Evolutionary conservation across 139 green algal species (phyloP), one percentile per base, ranked within the genome.

Genomic region (Deuterostichococcus epilithicus): DNA sequence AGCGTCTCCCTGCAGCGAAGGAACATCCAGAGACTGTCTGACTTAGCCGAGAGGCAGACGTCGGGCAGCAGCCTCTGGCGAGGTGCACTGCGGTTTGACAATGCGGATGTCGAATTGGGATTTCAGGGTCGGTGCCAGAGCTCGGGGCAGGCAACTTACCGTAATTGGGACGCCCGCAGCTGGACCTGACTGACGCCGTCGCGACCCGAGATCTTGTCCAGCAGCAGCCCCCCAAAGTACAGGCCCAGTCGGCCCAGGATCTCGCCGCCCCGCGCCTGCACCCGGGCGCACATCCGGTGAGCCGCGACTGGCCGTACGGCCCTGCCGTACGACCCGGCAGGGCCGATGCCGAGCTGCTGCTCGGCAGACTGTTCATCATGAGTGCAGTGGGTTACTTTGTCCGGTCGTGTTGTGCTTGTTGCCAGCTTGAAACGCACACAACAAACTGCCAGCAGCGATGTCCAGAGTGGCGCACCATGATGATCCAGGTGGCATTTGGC

Each of bases 1-100:
- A 99, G 87, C 59, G 90, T 88, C 72, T 96, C 87, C 66, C 76
- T 80, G 75, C 44, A 73, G 5, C 2, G 20, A 26, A 63, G 32
- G 5, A 68, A 39, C 25, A 68, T 32, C 13, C 25, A 63, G 36
- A 37, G 22, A 33, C 28, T 35, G 63, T 8, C 28, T 22, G 18
- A 8, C 18, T 10, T 60, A 18, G 15, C 20, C 63, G 63, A 70
- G n/a, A 80, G 28, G 58, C 72, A 42, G 52, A 18, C 18, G 45
- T n/a, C n/a, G n/a, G n/a, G n/a, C n/a, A n/a, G n/a, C n/a, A n/a
- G n/a, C n/a, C n/a, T n/a, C n/a, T n/a, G n/a, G n/a, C n/a, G n/a
- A n/a, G n/a, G n/a, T n/a, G 42, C 42, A 52, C 8, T 52, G 42
- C 13, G 42, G 8, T 8, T 52, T 13, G 13, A 52, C 8, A 13